These are phyloP conservation scores for Tardiomyces blankii DNA, from an alignment of 1,139 yeast genomes.

Conservation along the genomic window DNA sequence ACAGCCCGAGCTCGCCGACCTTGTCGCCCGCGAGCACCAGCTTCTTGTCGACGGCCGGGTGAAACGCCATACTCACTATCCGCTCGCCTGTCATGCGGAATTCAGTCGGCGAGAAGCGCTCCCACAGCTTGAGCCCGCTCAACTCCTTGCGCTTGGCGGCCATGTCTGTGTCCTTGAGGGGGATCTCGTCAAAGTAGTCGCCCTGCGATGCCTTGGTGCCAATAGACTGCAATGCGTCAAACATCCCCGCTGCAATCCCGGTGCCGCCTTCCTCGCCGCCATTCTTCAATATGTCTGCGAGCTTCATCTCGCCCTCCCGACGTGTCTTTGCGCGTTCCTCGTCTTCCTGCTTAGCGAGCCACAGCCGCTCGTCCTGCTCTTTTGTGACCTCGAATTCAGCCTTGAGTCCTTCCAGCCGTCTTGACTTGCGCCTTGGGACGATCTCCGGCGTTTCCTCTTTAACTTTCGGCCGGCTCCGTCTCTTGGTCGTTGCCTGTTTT, in stretches of 20 bases:
- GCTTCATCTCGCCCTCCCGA: conserved; percentile 25
- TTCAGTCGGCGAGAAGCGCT: conserved; percentile 54
- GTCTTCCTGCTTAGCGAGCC: conserved; percentile 7
- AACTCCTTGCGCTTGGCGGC: conserved; percentile 41
- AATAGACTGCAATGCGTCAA: conserved; percentile 22
- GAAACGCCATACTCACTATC: conserved; percentile 62
- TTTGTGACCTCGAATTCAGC: conserved; percentile 15
- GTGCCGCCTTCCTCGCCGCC: conserved; percentile 24
- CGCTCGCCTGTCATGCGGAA: conserved; percentile 64
- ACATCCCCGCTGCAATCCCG: conserved; percentile 24
- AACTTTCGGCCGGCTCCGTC: conserved; percentile 8
- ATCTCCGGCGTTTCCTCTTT: conserved; percentile 2
- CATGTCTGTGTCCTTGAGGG: conserved; percentile 29
- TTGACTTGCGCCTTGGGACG: conserved; percentile 22
- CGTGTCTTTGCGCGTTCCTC: conserved; percentile 14
- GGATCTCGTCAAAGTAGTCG: conserved; percentile 54
- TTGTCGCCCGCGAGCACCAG: conserved; percentile 82
- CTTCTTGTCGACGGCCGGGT: conserved; percentile 55
- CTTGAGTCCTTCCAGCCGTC: conserved; percentile 25
- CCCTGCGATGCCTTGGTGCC: conserved; percentile 62
- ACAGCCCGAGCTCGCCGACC: conserved; percentile 72
- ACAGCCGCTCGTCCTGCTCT: conserved; percentile 26
- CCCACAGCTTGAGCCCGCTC: conserved; percentile 39
- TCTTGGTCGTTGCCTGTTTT: conserved; percentile 5
- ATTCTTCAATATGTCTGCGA: conserved; percentile 22